Conservation (phyloP, 83 land plant genomes). For the Thuja plicata region DNA sequence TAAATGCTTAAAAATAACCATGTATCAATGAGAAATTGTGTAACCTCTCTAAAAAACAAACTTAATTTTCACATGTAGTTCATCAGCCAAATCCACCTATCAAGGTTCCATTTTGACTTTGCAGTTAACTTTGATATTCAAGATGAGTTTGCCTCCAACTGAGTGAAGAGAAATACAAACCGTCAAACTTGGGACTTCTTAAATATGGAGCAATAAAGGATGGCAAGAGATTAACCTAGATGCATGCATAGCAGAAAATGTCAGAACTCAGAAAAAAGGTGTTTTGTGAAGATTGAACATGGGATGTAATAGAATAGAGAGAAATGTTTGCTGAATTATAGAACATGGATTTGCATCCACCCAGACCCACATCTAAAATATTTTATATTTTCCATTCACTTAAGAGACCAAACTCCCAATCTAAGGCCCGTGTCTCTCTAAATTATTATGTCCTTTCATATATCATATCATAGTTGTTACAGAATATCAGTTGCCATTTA, state of each 20-base stretch:
- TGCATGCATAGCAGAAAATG: not conserved
- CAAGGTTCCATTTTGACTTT: not conserved
- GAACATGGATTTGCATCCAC: not conserved
- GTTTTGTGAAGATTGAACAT: not conserved
- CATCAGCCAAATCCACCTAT: not conserved
- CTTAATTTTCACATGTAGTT: not conserved
- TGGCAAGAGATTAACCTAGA: not conserved
- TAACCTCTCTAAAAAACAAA: not conserved
- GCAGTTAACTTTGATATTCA: not conserved
- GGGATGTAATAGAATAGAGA: not conserved
- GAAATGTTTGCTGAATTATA: not conserved
- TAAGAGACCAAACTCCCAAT: not conserved
- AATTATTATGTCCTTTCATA: not conserved
- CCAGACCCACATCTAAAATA: not conserved
- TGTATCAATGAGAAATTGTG: slow-evolving; percentile 17
- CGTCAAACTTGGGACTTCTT: not conserved
- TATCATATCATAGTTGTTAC: not conserved
- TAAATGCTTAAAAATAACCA: slow-evolving; percentile 16
- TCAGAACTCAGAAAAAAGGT: not conserved
- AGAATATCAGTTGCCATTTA: not conserved
- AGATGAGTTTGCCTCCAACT: slow-evolving; percentile 2
- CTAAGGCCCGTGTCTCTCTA: not conserved
- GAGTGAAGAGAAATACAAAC: not conserved
- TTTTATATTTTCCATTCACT: not conserved
- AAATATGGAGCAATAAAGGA: not conserved